Percentiles rank a stretch among this genome's conserved stretches.
Evolutionary conservation across 225 moss, liverwort and hornwort genomes (phyloP).

Genomic region (Polytrichum formosum): DNA sequence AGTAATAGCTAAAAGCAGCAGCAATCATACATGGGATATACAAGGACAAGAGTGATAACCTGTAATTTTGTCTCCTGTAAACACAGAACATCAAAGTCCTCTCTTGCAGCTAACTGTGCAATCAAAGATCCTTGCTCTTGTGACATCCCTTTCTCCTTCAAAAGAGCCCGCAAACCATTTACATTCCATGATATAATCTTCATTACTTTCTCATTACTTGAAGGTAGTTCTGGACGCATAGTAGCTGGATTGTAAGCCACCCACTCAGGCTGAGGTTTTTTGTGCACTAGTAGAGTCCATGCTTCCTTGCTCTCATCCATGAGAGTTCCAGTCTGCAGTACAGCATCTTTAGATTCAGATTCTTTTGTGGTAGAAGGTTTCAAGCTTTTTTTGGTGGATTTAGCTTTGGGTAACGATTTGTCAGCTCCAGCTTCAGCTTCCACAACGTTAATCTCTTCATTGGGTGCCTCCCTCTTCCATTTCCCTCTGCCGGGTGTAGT

Average conservation of each 20-base stretch:
- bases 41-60: slow-evolving; percentile 26
- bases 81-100: slow-evolving; percentile 63
- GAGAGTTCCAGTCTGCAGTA: slow-evolving; percentile 19
- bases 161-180: slow-evolving; percentile 82
- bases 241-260: slow-evolving; percentile 67
- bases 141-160: slow-evolving; percentile 74
- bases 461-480: slow-evolving; percentile 21
- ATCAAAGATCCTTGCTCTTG: slow-evolving; percentile 59
- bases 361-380: neutral
- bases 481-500: slow-evolving; percentile 32
- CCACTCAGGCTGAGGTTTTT: slow-evolving; percentile 64
- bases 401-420: slow-evolving; percentile 14
- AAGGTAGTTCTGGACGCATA: slow-evolving; percentile 61
- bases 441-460: slow-evolving; percentile 8
- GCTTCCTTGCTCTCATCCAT: slow-evolving; percentile 35
- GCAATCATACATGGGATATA: no score
- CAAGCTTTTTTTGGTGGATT: slow-evolving; percentile 15
- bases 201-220: slow-evolving; percentile 35
- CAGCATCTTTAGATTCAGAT: slow-evolving; percentile 13
- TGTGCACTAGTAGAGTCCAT: slow-evolving; percentile 79
- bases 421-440: slow-evolving; percentile 5
- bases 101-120: slow-evolving; percentile 56
- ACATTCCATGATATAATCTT: slow-evolving; percentile 97
- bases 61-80: slow-evolving; percentile 92
- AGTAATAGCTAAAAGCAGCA: no score